Conservation (phyloP, 2,329 filamentous ascomycete genomes). For the Aspergillus quadrilineatus region DNA sequence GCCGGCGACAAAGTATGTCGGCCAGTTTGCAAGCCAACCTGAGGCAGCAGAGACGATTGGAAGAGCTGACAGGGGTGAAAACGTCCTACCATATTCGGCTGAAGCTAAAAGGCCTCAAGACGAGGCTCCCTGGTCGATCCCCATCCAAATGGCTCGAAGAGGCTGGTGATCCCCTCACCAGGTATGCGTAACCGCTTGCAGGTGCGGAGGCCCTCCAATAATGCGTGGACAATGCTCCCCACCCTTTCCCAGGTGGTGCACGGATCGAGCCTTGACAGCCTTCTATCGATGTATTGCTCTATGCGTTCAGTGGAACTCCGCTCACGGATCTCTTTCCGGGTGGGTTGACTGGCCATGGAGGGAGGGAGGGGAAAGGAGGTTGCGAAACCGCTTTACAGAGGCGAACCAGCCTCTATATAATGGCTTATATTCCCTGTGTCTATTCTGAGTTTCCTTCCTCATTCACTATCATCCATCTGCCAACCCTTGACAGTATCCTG, state of each 20-base stretch:
- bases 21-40: too few species aligned
- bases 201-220: neutral
- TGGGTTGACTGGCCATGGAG: neutral
- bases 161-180: too few species aligned
- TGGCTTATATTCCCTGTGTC: constrained; percentile 16
- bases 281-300: neutral
- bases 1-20: too few species aligned
- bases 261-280: neutral
- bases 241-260: constrained; percentile 2
- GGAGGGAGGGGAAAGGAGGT: constrained; percentile 9
- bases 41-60: too few species aligned
- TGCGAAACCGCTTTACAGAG: constrained; percentile 3
- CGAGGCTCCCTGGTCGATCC: too few species aligned
- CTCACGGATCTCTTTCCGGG: constrained; percentile 1
- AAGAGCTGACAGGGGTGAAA: too few species aligned
- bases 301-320: constrained; percentile 1
- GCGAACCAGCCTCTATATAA: constrained; percentile 19
- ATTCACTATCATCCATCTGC: constrained; percentile 1
- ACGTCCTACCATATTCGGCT: too few species aligned
- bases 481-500: neutral
- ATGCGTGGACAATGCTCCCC: neutral
- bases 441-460: constrained; percentile 7
- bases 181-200: neutral
- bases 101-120: too few species aligned
- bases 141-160: too few species aligned